Evolutionary conservation across 345 rosid species (phyloP).

Genomic region (Eucalyptus regnans): DNA sequence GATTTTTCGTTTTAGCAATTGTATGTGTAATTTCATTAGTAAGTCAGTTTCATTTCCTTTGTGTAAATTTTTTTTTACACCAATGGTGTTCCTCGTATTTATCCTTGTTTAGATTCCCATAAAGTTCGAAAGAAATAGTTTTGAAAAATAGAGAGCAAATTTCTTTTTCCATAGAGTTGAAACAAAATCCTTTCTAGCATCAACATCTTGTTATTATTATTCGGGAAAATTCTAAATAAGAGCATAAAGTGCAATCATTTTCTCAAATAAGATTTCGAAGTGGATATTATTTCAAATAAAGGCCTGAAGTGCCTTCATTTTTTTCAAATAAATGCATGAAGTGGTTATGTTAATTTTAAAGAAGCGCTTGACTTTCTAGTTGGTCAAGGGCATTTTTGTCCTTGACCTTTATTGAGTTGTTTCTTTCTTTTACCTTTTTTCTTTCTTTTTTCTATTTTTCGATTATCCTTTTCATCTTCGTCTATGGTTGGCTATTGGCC

Average conservation of each 20-base stretch:
- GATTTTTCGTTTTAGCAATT: not conserved
- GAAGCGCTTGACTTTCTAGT: too few species aligned
- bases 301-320: accelerated
- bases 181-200: not conserved
- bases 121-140: not conserved
- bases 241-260: too few species aligned
- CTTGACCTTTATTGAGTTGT: too few species aligned
- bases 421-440: too few species aligned
- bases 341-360: too few species aligned
- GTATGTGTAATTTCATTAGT: not conserved
- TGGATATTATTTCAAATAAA: too few species aligned
- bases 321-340: too few species aligned
- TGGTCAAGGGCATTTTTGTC: too few species aligned
- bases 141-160: not conserved
- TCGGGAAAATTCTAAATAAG: too few species aligned
- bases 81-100: not conserved
- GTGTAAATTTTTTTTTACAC: not conserved
- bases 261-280: too few species aligned
- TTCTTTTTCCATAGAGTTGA: not conserved
- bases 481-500: accelerated
- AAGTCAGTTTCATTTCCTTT: not conserved
- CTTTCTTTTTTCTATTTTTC: too few species aligned
- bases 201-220: not conserved
- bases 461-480: too few species aligned
- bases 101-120: not conserved